Base-by-base conservation (phyloP, 228 moss, liverwort and hornwort genomes). In the Sphagnum fallax region DNA sequence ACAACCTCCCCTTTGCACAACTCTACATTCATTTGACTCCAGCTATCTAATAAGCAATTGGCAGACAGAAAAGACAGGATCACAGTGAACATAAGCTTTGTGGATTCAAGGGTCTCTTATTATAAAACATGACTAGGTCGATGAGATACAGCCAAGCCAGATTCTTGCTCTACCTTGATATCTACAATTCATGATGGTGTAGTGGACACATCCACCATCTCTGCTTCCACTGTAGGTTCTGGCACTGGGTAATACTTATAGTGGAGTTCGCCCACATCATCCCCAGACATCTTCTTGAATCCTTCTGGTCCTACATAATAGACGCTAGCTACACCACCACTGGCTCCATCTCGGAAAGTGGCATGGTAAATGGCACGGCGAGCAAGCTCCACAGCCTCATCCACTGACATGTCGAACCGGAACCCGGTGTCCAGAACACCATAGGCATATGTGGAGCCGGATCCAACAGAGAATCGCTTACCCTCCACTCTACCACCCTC, bases 261-360 rank as follows among this genome's bases (percentile, higher is more conserved):
- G 68, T 96, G 92, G 59, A 96, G 95, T 72, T 96, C 95, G 57
- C 89, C 95, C 49, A 91, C 95, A 79, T 96, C 92, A 52, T 89
- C 91, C 70, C 92, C 95, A 60, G 89, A 75, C 86, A 92, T 91
- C 70, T 92, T 96, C 80, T 89, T 88, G 91, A 92, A 96, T 47
- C 95, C 95, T 68, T 75, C 58, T 8, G 92, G 95, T 53, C 92
- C 95, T 64, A 96, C 95, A 59, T 92, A 86, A 69, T 96, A 96
- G 60, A 92, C 95, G 75, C 95, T 96, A 5, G 84, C 95, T 71
- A 96, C 92, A 84, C 95, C 95, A 72, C 95, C 95, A 81, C 95
- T 92, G 66, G 92, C 95, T 70, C 95, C 92, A 79, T 92, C 92
- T 75, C 95, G 95, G 74, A 96, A 92, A 60, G 95, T 96, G 65